These are phyloP conservation scores for Apiospora saccharicola DNA, from an alignment of 2,329 filamentous ascomycete genomes.

Conservation along the genomic window DNA sequence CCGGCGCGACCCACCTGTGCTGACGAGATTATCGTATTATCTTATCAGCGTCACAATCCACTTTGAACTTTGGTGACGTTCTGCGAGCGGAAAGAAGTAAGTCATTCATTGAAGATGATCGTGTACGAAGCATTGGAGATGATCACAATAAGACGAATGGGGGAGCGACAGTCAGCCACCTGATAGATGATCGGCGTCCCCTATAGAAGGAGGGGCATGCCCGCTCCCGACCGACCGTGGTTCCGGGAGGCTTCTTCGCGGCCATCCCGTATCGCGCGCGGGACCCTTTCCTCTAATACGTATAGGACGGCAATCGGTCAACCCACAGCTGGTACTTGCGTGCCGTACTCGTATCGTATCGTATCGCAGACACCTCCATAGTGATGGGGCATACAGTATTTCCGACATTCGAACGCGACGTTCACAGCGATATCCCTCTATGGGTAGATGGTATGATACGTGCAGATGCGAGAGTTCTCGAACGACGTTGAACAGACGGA, in stretches of 20 bases:
- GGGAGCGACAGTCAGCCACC: neutral
- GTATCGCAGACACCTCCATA: neutral
- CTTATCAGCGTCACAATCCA: neutral
- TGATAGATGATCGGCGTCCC: neutral
- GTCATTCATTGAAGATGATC: neutral
- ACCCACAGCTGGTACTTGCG: neutral
- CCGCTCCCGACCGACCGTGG: neutral
- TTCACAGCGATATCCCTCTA: neutral
- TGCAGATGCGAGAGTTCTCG: neutral
- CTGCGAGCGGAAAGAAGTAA: neutral
- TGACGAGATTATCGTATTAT: neutral
- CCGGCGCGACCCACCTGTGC: neutral
- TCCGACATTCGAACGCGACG: neutral
- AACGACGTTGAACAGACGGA: conserved; percentile 15
- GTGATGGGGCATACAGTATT: neutral
- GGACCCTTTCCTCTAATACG: neutral
- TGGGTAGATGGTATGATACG: neutral
- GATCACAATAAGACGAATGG: neutral
- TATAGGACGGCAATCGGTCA: neutral
- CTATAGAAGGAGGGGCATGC: neutral
- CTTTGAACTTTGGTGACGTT: too few species aligned
- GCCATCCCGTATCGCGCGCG: neutral
- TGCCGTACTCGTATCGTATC: neutral
- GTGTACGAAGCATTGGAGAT: neutral
- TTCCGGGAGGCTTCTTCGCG: neutral